phyloP scores from a whole-genome alignment of 768 basidiomycete species.

The Lentinula detonsa region DNA sequence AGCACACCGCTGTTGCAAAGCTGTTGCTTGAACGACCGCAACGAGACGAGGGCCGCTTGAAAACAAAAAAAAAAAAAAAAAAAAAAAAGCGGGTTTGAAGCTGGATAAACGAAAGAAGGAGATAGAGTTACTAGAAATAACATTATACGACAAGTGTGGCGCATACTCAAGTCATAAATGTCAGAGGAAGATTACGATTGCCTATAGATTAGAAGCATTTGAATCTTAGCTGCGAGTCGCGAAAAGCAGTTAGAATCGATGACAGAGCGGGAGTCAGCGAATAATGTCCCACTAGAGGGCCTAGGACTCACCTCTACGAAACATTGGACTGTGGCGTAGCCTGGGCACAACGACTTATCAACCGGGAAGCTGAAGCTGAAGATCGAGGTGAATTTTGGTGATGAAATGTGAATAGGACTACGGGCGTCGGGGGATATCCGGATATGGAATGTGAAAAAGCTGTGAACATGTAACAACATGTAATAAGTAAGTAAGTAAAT shows the following conservation, averaged over 20 bases:
- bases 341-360: no score
- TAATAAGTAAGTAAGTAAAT: no score
- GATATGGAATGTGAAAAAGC: not conserved
- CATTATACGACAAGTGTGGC: not conserved
- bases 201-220: not conserved
- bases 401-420: not conserved
- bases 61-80: no score
- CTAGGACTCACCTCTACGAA: no score
- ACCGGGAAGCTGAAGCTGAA: no score
- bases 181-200: not conserved
- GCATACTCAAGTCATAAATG: not conserved
- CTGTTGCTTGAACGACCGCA: not conserved
- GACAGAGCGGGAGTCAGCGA: no score
- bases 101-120: not conserved
- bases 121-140: not conserved
- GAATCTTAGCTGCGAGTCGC: not conserved
- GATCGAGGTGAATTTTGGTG: no score
- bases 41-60: no score
- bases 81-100: no score
- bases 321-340: no score
- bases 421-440: not conserved
- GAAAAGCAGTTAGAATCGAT: no score
- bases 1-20: not conserved
- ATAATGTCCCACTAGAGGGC: no score
- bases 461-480: not conserved